Percentiles rank a stretch among this genome's conserved stretches.
Evolutionary conservation across 73 alveolate species (phyloP).

Genomic region (Urostyla sp.): DNA sequence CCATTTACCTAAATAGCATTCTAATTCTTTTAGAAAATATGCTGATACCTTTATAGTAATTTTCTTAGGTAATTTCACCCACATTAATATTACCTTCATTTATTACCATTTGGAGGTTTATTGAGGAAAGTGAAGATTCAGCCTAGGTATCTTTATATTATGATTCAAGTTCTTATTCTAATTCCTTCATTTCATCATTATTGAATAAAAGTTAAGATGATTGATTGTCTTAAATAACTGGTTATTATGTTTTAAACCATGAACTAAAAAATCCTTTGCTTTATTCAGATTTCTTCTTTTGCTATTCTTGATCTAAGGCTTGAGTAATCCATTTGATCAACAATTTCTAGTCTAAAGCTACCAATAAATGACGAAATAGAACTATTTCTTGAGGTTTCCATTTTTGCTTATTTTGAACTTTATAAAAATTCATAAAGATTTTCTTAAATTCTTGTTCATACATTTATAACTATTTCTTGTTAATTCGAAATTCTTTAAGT

Average conservation of each 20-base stretch:
- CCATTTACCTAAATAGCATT: background rate
- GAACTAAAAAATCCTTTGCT: background rate
- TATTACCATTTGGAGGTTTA: slow-evolving; percentile 2
- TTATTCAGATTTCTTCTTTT: background rate
- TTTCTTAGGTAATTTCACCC: slow-evolving; percentile 3
- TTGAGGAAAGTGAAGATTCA: background rate
- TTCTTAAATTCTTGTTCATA: background rate
- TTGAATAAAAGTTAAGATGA: background rate
- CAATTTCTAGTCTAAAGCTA: slow-evolving; percentile 5
- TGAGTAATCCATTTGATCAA: slow-evolving; percentile 25
- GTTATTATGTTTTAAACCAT: background rate
- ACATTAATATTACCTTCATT: background rate
- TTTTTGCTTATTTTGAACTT: background rate
- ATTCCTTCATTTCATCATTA: slow-evolving; percentile 1
- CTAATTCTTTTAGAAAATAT: slow-evolving; percentile 2
- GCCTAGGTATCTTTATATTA: background rate
- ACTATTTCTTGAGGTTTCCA: background rate
- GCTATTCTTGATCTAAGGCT: background rate
- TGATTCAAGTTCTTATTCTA: slow-evolving; percentile 8
- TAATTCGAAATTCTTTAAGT: slow-evolving; percentile 9
- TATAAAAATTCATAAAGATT: background rate
- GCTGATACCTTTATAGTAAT: background rate
- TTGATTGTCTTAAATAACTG: background rate
- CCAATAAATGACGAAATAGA: background rate
- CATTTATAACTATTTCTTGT: background rate